phyloP scores from a whole-genome alignment of 108 stramenopile genomes.

The Heterococcus sp. region DNA sequence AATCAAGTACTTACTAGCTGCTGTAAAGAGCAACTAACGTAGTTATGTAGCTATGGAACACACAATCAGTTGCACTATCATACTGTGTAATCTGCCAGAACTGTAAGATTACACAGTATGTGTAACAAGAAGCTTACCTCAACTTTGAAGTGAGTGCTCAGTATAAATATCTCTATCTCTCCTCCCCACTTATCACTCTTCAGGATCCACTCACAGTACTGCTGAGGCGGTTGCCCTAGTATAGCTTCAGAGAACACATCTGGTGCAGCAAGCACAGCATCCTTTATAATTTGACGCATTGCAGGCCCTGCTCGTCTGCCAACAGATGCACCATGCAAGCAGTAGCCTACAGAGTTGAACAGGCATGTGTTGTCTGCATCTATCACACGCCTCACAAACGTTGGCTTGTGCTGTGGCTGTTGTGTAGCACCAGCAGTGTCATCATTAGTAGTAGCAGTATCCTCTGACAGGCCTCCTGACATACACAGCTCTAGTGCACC shows the following conservation, averaged over 20 bases:
- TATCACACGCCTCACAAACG: constrained; percentile 29
- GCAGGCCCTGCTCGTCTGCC: constrained; percentile 11
- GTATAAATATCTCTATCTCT: constrained; percentile 45
- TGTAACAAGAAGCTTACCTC: background rate
- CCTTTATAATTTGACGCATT: constrained; percentile 37
- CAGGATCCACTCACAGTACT: constrained; percentile 42
- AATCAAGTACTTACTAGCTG: background rate
- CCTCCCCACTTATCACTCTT: constrained; percentile 40
- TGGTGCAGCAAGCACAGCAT: constrained; percentile 22
- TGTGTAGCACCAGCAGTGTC: background rate
- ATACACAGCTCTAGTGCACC: constrained; percentile 39
- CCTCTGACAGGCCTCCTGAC: background rate
- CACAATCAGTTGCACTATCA: background rate
- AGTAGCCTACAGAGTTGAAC: constrained; percentile 44
- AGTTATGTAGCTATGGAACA: background rate
- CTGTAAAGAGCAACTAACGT: background rate
- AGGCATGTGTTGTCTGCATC: constrained; percentile 48
- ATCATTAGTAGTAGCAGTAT: background rate
- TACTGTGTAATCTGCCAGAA: no score
- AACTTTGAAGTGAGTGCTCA: background rate
- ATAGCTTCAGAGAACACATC: constrained; percentile 39
- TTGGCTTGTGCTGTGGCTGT: background rate
- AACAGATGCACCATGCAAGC: constrained; percentile 3
- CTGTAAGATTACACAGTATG: no score
- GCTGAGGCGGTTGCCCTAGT: constrained; percentile 26